phyloP scores from a whole-genome alignment of 495 filamentous ascomycete species.

The Aspergillus kassunensis region DNA sequence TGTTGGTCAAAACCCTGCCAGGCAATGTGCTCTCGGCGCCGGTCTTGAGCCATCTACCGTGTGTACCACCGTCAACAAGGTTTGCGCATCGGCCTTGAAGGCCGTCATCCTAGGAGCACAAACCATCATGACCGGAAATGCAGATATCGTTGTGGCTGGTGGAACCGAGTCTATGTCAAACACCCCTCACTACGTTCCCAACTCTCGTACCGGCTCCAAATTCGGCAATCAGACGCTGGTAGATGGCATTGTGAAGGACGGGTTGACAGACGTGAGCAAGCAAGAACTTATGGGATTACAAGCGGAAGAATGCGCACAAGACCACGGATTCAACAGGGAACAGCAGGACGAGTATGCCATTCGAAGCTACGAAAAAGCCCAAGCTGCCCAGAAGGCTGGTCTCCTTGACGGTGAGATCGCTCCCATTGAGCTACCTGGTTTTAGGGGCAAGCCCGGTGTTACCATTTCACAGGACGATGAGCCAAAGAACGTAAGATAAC shows the following conservation, averaged over 20 bases:
- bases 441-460: constrained; percentile 82
- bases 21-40: constrained; percentile 86
- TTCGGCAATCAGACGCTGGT: constrained; percentile 83
- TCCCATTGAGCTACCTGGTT: constrained; percentile 81
- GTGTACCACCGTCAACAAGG: constrained; percentile 96
- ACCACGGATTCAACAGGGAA: constrained; percentile 76
- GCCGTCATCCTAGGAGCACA: constrained; percentile 92
- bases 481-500: constrained; percentile 70
- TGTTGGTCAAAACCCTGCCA: constrained; percentile 92
- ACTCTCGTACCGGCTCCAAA: constrained; percentile 76
- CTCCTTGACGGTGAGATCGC: constrained; percentile 81
- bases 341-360: constrained; percentile 93
- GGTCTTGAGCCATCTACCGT: constrained; percentile 75
- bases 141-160: constrained; percentile 84
- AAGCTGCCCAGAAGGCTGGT: constrained; percentile 74
- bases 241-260: constrained; percentile 89
- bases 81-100: constrained; percentile 92
- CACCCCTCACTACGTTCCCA: constrained; percentile 91
- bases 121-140: constrained; percentile 93
- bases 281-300: constrained; percentile 92
- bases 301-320: constrained; percentile 85
- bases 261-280: constrained; percentile 82
- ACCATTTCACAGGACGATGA: constrained; percentile 86
- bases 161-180: constrained; percentile 98
- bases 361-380: constrained; percentile 83